These are phyloP conservation scores for Begonia fuchsioides DNA, from an alignment of 306 rosid genomes.

Conservation along the genomic window DNA sequence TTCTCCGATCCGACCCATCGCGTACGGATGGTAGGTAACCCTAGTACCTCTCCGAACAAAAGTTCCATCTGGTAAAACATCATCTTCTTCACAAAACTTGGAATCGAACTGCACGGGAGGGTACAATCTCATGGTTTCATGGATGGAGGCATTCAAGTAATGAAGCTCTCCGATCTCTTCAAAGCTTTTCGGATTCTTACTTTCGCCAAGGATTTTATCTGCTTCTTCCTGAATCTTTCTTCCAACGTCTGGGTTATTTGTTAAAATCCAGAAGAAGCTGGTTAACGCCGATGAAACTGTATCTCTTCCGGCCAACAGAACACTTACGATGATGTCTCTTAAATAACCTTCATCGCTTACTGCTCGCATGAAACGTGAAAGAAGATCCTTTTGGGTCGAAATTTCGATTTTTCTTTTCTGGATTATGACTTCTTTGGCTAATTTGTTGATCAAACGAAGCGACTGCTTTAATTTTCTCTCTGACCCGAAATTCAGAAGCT, in stretches of 20 bases:
- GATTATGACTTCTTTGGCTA: conserved; percentile 54
- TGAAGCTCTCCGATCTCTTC: conserved; percentile 38
- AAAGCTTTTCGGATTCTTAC: conserved; percentile 8
- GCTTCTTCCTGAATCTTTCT: conserved; percentile 34
- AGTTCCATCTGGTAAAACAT: conserved; percentile 59
- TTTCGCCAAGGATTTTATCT: conserved; percentile 27
- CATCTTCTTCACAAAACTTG: conserved; percentile 48
- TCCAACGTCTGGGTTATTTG: conserved; percentile 28
- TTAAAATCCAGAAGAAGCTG: conserved; percentile 62
- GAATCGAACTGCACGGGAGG: conserved; percentile 85
- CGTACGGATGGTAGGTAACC: conserved; percentile 78
- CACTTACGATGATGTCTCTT: conserved; percentile 62
- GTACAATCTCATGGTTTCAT: conserved; percentile 64
- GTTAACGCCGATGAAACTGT: conserved; percentile 70
- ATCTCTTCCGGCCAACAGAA: conserved; percentile 74
- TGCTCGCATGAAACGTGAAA: conserved; percentile 53
- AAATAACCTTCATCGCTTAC: conserved; percentile 43
- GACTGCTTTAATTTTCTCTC: conserved; percentile 38
- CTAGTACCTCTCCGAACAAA: conserved; percentile 54
- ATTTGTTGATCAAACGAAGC: conserved; percentile 22
- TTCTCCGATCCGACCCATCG: conserved; percentile 61
- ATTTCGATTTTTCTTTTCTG: conserved; percentile 32
- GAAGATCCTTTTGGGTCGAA: conserved; percentile 31
- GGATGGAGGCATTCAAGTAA: conserved; percentile 44
- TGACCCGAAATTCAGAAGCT: conserved; percentile 43